A percentile compares a stretch with the other conserved stretches of the same genome.
Conservation (phyloP, 495 filamentous ascomycete species). For the Saxophila tyrrhenica region DNA sequence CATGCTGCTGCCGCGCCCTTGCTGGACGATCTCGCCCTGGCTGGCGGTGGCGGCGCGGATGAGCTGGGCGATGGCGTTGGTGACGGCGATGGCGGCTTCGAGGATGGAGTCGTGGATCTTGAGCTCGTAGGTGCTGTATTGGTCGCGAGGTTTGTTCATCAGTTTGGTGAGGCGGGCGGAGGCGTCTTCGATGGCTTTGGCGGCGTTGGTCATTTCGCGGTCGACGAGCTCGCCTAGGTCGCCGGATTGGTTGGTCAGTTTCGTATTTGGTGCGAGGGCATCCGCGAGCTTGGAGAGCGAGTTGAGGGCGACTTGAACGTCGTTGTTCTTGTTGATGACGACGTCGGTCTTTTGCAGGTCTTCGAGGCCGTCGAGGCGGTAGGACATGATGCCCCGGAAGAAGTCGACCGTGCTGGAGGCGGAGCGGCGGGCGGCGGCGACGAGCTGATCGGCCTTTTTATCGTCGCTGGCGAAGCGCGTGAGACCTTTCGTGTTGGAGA, state of each 20-base stretch:
- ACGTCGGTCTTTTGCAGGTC: constrained; percentile 83
- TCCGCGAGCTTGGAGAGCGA: constrained; percentile 85
- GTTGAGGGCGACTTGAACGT: constrained; percentile 85
- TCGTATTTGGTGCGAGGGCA: constrained; percentile 75
- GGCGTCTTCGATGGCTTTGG: constrained; percentile 87
- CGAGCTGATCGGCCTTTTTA: constrained; percentile 76
- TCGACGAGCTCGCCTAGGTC: constrained; percentile 93
- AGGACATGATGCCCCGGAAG: constrained; percentile 88
- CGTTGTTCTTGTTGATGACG: constrained; percentile 90
- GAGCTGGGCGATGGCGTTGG: constrained; percentile 87
- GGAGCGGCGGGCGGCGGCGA: constrained; percentile 68
- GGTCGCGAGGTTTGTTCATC: constrained; percentile 84
- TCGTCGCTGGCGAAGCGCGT: constrained; percentile 91
- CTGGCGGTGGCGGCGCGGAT: constrained; percentile 92
- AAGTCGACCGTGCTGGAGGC: constrained; percentile 86
- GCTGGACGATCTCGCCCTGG: constrained; percentile 94
- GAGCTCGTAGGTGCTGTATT: constrained; percentile 93
- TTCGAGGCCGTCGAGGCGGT: constrained; percentile 81
- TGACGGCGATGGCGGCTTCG: constrained; percentile 87
- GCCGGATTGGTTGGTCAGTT: constrained; percentile 60
- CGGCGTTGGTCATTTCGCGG: constrained; percentile 82
- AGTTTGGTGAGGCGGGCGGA: constrained; percentile 79
- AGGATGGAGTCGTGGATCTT: constrained; percentile 90
- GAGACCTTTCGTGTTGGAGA: constrained; percentile 91
- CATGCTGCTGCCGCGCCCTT: constrained; percentile 68